Evolutionary conservation across 2,329 filamentous ascomycete species (phyloP).

Genomic region (Fusarium brachygibbosum): DNA sequence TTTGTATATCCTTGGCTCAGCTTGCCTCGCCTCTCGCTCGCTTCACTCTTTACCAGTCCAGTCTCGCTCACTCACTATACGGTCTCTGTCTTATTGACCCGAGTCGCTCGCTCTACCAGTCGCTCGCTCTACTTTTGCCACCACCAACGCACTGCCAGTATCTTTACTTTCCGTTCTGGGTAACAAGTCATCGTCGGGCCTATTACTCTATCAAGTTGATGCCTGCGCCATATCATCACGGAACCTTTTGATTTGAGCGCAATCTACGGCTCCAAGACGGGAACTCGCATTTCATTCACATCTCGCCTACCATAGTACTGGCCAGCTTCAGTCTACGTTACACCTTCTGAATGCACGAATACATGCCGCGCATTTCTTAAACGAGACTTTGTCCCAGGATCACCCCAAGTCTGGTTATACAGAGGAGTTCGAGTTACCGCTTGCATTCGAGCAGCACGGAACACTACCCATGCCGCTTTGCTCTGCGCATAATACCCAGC

Average conservation of each 20-base stretch:
- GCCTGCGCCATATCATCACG: conserved; percentile 30
- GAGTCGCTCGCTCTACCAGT: conserved; percentile 26
- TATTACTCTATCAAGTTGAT: conserved; percentile 27
- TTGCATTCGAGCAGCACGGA: conserved; percentile 19
- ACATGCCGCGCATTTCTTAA: conserved; percentile 31
- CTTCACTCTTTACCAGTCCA: conserved; percentile 9
- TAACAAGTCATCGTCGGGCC: conserved; percentile 27
- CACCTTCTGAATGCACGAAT: conserved; percentile 30
- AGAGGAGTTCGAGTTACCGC: conserved; percentile 23
- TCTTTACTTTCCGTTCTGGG: conserved; percentile 37
- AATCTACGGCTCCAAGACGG: conserved; percentile 31
- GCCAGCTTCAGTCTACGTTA: conserved; percentile 21
- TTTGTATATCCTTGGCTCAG: conserved; percentile 30
- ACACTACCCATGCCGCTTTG: conserved; percentile 36
- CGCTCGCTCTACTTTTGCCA: conserved; percentile 19
- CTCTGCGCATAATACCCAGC: conserved; percentile 22
- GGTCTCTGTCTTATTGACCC: conserved; percentile 28
- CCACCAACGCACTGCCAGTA: conserved; percentile 13
- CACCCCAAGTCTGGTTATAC: conserved; percentile 18
- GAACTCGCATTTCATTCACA: conserved; percentile 42
- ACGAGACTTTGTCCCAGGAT: conserved; percentile 25
- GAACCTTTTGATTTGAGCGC: conserved; percentile 34
- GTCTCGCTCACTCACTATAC: conserved; percentile 14
- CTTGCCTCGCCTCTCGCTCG: conserved; percentile 25
- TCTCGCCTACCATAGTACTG: conserved; percentile 16